Evolutionary conservation across 2,329 filamentous ascomycete species (phyloP), one percentile per base, ranked within the genome.

Genomic region (Elsinoe australis): DNA sequence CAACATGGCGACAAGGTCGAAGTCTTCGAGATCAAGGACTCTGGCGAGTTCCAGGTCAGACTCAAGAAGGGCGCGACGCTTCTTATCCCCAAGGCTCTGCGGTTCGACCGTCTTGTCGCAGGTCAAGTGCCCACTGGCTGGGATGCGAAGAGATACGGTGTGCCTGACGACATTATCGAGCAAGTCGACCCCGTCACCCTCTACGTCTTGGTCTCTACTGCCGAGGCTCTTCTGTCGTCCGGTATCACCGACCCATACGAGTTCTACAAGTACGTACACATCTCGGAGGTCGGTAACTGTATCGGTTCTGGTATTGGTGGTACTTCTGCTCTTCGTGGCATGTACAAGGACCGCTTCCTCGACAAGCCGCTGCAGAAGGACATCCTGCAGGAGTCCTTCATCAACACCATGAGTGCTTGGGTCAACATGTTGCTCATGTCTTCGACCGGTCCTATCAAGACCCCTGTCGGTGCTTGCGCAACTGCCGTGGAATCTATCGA

Each of bases 401-500:
- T 98, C 78, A 98, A 98, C 76, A 98, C 92, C 49, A 98, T 98
- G 90, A 84, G 87, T 58, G 92, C 92, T 12, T 98, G 92, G 92
- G 89, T 98, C 50, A 98, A 98, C 75, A 98, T 98, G 92, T 74
- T 98, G 70, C 75, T 98, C 55, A 74, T 98, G 55, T 98, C 92
- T 3, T 96, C 92, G 4, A 96, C 92, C 46, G 92, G 92, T 57
- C 87, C 92, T 33, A 96, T 98, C 76, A 95, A 96, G 76, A 96
- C 94, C 0, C 92, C 92, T 3, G 92, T 96, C 45, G 92, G 90
- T 73, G 92, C 92, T 62, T 98, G 92, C 65, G 92, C 92, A 50
- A 98, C 92, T 24, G 86, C 92, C 56, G 89, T 98, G 36, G 94
- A 98, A 71, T 98, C 92, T 3, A 77, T 98, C 47, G 92, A 98